phyloP scores from a whole-genome alignment of 1,139 yeast genomes.

The Debaryomyces sp. region DNA sequence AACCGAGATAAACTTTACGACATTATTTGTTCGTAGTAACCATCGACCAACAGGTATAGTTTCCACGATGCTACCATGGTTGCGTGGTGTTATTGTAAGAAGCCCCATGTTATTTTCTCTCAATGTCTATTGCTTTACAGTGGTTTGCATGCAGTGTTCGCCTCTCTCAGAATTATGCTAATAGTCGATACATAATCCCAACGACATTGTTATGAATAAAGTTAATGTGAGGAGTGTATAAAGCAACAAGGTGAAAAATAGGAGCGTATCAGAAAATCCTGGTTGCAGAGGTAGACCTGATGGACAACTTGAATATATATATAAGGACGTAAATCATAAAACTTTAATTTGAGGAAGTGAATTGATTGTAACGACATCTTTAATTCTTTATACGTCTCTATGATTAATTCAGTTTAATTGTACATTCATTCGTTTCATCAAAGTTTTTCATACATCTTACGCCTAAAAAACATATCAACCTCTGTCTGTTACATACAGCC shows the following conservation, averaged over 20 bases:
- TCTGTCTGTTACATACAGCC: background rate
- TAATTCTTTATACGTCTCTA: slow-evolving; percentile 2
- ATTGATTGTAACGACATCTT: slow-evolving; percentile 3
- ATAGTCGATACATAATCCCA: background rate
- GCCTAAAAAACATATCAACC: background rate
- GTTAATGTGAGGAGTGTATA: background rate
- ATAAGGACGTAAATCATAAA: slow-evolving; percentile 2
- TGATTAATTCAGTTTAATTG: slow-evolving; percentile 8
- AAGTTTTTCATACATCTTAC: background rate
- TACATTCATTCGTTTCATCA: slow-evolving; percentile 4
- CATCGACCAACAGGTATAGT: background rate
- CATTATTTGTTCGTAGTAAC: background rate
- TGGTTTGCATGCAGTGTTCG: background rate
- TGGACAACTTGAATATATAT: slow-evolving; percentile 1
- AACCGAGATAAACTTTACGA: background rate
- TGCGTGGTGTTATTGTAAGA: background rate
- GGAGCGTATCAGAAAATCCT: slow-evolving; percentile 1
- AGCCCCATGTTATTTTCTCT: background rate
- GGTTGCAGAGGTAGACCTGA: background rate
- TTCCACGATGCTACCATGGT: background rate
- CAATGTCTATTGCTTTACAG: background rate
- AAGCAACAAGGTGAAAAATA: background rate
- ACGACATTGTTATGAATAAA: background rate
- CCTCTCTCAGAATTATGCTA: background rate
- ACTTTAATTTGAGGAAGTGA: background rate